Base-by-base conservation (phyloP, 495 filamentous ascomycete species). In the Baudoinia panamericana region DNA sequence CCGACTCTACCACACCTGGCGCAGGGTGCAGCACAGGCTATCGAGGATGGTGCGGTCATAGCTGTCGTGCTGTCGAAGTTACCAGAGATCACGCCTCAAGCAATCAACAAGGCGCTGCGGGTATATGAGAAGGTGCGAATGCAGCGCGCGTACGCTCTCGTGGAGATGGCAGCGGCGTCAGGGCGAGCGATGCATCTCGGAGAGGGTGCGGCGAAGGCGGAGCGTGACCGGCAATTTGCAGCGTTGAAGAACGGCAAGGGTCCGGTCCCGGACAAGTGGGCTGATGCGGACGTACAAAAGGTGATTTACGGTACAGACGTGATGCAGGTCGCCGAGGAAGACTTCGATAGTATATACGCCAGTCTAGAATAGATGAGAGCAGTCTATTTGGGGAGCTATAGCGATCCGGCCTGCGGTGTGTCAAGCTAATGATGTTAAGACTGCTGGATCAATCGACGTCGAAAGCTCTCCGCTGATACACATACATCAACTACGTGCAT, bases 11-110 rank as follows among this genome's bases (percentile, higher is more conserved):
- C 82, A 20, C 80, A 85, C 57, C 61, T 82, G 11, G 73, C 70
- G 22, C 82, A 87, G 64, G 81, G 81, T n/a, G 81, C 80, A 20
- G 82, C 81, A n/a, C 80, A 84, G 66, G 81, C 80, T 20, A 80
- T 87, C 39, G 83, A 90, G 62, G 80, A 87, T 53, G 78, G 72
- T 12, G 79, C 73, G 17, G 80, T 82, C 17, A 57, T 87, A 7
- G 76, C 71, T n/a, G 72, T 75, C 24, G 71, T 72, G 23, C 70
- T 88, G 7, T 59, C 67, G 31, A 55, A 60, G 30, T 59, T 80
- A 4, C 72, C 75, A 2, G 64, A 67, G 37, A 57, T 63, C 4
- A 62, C 61, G 4, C 63, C 73, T 0, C 67, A 68, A 25, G 64
- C 68, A 5, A 66, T 90, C 35, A 68, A 75, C 52, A 73, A 73